Conservation (phyloP, 2,329 filamentous ascomycete species). For the Talaromyces verruculosus region DNA sequence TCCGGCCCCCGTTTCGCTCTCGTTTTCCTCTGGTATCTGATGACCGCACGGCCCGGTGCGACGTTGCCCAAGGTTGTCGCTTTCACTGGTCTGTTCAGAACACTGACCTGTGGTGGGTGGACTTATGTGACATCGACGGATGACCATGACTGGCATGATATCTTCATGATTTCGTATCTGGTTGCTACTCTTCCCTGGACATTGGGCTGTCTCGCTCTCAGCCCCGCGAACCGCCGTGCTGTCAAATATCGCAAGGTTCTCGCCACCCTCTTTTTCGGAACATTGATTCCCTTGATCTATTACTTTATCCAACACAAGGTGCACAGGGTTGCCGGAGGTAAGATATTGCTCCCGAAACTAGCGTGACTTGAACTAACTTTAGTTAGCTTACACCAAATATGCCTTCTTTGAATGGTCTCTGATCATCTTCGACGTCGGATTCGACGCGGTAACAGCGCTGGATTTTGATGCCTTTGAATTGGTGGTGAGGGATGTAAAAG, state of each 20-base stretch:
- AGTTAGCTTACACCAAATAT: constrained; percentile 88
- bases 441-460: constrained; percentile 89
- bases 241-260: constrained; percentile 87
- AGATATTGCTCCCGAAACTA: constrained; percentile 32
- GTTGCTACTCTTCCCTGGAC: constrained; percentile 96
- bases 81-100: constrained; percentile 78
- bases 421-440: constrained; percentile 91
- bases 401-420: constrained; percentile 97
- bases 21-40: constrained; percentile 85
- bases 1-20: constrained; percentile 90
- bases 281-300: constrained; percentile 85
- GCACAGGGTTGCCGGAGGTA: constrained; percentile 88
- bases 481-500: constrained; percentile 83
- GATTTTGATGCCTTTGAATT: constrained; percentile 91
- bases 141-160: constrained; percentile 97
- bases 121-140: constrained; percentile 98
- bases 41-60: constrained; percentile 74
- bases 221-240: constrained; percentile 77
- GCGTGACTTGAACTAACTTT: background rate
- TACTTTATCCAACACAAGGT: constrained; percentile 99
- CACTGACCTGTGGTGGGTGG: constrained; percentile 94
- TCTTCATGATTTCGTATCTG: constrained; percentile 98
- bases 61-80: constrained; percentile 79
- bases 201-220: constrained; percentile 80
- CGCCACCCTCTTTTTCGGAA: constrained; percentile 82